Evolutionary conservation across 1,284 basidiomycete species (phyloP).

Genomic region (Flammula alnicola): DNA sequence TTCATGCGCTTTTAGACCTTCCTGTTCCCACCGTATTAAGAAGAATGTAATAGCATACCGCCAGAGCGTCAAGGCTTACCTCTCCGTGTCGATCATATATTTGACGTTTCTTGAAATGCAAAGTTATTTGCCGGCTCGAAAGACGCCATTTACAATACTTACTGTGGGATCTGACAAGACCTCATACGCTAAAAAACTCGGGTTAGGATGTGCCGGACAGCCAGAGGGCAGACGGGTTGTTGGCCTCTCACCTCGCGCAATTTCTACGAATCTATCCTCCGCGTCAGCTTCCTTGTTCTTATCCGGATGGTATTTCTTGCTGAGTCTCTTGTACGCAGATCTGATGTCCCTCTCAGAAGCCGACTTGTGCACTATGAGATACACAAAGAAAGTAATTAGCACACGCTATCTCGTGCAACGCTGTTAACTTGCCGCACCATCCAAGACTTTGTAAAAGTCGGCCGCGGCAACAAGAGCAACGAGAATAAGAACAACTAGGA

Average conservation of each 20-base stretch:
- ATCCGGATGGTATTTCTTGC: slow-evolving; percentile 91
- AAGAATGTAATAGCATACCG: neutral
- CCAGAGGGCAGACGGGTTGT: neutral
- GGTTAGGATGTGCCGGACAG: slow-evolving; percentile 15
- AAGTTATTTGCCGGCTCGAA: slow-evolving; percentile 28
- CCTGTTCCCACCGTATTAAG: slow-evolving; percentile 42
- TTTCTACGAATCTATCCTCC: slow-evolving; percentile 86
- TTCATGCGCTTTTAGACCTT: slow-evolving; percentile 88
- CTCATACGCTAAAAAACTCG: slow-evolving; percentile 80
- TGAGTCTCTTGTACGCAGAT: slow-evolving; percentile 89
- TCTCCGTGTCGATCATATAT: slow-evolving; percentile 94
- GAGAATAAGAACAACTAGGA: slow-evolving; percentile 48
- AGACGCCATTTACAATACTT: slow-evolving; percentile 27
- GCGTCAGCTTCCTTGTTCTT: slow-evolving; percentile 88
- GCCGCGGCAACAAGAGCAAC: slow-evolving; percentile 57
- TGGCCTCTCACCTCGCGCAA: slow-evolving; percentile 73
- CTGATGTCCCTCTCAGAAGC: slow-evolving; percentile 89
- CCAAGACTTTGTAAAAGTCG: slow-evolving; percentile 78
- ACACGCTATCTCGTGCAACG: too few relatives aligned
- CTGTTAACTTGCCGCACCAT: too few relatives aligned
- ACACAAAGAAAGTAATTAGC: too few relatives aligned
- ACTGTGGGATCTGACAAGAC: slow-evolving; percentile 84
- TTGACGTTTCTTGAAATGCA: slow-evolving; percentile 69
- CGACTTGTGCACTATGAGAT: slow-evolving; percentile 71
- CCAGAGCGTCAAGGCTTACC: slow-evolving; percentile 41